Evolutionary conservation across 2,329 filamentous ascomycete genomes (phyloP), one percentile per base, ranked within the genome.

Genomic region (Fusarium mundagurra): DNA sequence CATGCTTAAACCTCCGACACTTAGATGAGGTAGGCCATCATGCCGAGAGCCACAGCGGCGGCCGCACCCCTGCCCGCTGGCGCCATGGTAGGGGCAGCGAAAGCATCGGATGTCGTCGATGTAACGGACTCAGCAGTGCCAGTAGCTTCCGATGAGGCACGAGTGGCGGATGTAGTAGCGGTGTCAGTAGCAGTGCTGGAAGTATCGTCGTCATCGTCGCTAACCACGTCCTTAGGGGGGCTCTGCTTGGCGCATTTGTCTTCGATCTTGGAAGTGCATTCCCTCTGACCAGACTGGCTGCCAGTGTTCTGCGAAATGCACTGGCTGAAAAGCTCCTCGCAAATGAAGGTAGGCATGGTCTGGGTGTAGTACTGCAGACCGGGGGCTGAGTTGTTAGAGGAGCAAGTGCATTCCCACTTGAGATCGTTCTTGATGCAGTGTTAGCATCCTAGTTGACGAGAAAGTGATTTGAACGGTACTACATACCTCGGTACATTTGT

Each of bases 301-400:
- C 83, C 83, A 34, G 82, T 81, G 77, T 86, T 85, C 51, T 78
- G 66, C 6, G 44, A 50, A 74, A 85, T 88, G 82, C 89, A 91
- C 67, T 86, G 81, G 33, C 77, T 70, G 80, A 83, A 88, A 45
- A 88, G 85, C 68, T 83, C 68, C 64, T 85, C 33, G 84, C 89
- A 91, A 77, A 89, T 85, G 77, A 87, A 89, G 64, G 82, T 84
- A 54, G 85, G 85, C 73, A 90, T 81, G 6, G 88, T 88, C 82
- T 89, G 85, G 55, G 71, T 75, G 82, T 88, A 90, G 80, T 86
- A 85, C 80, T 88, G 82, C 51, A 90, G 84, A 66, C 86, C 86
- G 20, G 88, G 88, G 12, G 83, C 82, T 53, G 84, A 85, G 76
- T 79, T 82, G 80, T 89, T 88, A 72, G 80, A 76, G 39, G 78